A percentile compares a stretch with the other conserved stretches of the same genome.
These are phyloP conservation scores for Hanseniaspora sp. DNA, from an alignment of 1,139 yeast species.

Conservation along the genomic window DNA sequence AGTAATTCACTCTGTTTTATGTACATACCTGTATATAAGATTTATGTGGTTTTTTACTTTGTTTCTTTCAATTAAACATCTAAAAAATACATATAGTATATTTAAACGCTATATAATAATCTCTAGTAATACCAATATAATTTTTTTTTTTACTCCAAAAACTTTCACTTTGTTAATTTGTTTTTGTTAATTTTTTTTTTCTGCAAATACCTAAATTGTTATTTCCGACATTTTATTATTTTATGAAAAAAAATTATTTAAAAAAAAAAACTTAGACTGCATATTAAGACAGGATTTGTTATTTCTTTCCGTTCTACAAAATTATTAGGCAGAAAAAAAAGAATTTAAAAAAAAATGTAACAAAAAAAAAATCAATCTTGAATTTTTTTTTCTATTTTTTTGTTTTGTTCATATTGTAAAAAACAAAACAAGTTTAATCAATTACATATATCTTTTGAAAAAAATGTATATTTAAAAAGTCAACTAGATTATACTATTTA, in stretches of 20 bases:
- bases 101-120: background rate
- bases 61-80: background rate
- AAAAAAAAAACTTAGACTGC: background rate
- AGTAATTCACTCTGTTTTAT: background rate
- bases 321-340: background rate
- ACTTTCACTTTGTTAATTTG: background rate
- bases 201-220: too few species aligned
- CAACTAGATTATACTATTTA: too few species aligned
- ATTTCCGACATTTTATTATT: too few species aligned
- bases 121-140: background rate
- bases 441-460: too few species aligned
- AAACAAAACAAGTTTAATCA: too few species aligned
- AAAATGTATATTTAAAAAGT: too few species aligned
- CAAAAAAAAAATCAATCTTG: background rate
- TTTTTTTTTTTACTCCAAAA: background rate
- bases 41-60: conserved; percentile 11
- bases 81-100: background rate
- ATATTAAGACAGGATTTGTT: too few species aligned
- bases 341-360: background rate
- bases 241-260: background rate
- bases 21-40: conserved; percentile 15
- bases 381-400: too few species aligned
- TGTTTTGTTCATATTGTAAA: background rate
- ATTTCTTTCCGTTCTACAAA: background rate
- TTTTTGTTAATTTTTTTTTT: too few species aligned